These are phyloP conservation scores for Ceratorhiza oryzae-sativae DNA, from an alignment of 1,284 basidiomycete species.

Conservation along the genomic window DNA sequence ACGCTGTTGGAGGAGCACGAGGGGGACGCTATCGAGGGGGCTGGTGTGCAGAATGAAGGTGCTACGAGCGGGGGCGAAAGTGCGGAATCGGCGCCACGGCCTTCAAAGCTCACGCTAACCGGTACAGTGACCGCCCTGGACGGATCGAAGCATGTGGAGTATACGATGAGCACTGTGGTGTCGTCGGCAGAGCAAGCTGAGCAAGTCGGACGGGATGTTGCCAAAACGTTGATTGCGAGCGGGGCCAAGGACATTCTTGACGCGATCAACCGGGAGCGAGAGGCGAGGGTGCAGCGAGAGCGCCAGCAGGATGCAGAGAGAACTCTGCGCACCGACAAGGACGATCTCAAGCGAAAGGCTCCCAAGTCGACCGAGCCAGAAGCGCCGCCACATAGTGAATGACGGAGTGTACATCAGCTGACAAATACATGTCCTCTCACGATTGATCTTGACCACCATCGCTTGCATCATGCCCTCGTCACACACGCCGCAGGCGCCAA, in stretches of 20 bases:
- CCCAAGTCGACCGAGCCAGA: background rate
- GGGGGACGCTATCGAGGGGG: slow-evolving; percentile 33
- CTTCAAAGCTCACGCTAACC: slow-evolving; percentile 62
- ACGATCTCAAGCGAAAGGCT: slow-evolving; percentile 19
- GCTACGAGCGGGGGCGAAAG: slow-evolving; percentile 47
- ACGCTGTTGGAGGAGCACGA: slow-evolving; percentile 47
- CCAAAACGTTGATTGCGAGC: slow-evolving; percentile 64
- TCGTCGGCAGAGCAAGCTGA: slow-evolving; percentile 68
- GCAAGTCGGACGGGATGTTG: slow-evolving; percentile 70
- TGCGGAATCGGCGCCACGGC: slow-evolving; percentile 47
- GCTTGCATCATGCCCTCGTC: slow-evolving; percentile 49
- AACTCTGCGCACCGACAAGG: slow-evolving; percentile 10
- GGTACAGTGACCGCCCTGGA: slow-evolving; percentile 83
- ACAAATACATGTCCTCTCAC: slow-evolving; percentile 36
- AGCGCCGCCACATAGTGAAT: background rate
- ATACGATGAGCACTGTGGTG: slow-evolving; percentile 58
- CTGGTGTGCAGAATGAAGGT: slow-evolving; percentile 46
- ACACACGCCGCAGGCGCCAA: slow-evolving; percentile 57
- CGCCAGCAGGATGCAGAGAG: slow-evolving; percentile 35
- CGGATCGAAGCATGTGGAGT: slow-evolving; percentile 73
- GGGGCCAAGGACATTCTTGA: slow-evolving; percentile 82
- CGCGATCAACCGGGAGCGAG: slow-evolving; percentile 75
- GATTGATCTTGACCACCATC: slow-evolving; percentile 46
- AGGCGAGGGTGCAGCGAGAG: slow-evolving; percentile 51
- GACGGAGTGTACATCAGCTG: slow-evolving; percentile 20